Evolutionary conservation across 495 filamentous ascomycete species (phyloP).

Genomic region (Parathielavia hyrcaniae): DNA sequence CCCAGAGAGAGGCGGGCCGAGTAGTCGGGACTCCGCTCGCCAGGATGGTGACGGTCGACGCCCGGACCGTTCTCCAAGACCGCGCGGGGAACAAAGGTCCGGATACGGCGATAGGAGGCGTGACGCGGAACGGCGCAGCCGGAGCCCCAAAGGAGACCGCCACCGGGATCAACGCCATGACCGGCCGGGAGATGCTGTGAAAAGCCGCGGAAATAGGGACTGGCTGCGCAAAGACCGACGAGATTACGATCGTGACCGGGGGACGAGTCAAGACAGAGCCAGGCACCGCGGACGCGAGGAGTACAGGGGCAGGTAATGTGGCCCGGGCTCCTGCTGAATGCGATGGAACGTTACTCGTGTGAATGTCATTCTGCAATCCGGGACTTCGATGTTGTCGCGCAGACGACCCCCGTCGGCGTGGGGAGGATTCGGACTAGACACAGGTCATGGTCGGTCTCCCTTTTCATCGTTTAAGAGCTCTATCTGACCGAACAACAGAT

Average conservation of each 20-base stretch:
- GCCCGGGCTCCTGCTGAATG: not conserved
- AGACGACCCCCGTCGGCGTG: not conserved
- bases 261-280: slow-evolving; percentile 2
- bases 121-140: slow-evolving; percentile 31
- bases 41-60: slow-evolving; percentile 11
- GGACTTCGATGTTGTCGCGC: not conserved
- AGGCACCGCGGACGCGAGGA: slow-evolving; percentile 18
- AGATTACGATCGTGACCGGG: slow-evolving; percentile 21
- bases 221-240: slow-evolving; percentile 22
- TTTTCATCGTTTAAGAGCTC: not conserved
- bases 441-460: slow-evolving; percentile 1
- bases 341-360: not conserved
- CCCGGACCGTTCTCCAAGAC: slow-evolving; percentile 14
- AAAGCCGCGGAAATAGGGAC: slow-evolving; percentile 25
- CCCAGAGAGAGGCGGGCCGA: slow-evolving; percentile 7
- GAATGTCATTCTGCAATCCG: not conserved
- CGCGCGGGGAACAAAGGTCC: slow-evolving; percentile 16
- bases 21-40: not conserved
- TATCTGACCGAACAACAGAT: not conserved
- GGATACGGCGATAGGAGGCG: slow-evolving; percentile 20
- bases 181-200: slow-evolving; percentile 6
- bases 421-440: not conserved
- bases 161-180: slow-evolving; percentile 25
- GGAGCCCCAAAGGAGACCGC: slow-evolving; percentile 35
- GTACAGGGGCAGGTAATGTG: slow-evolving; percentile 21